These are phyloP conservation scores for Stevia rebaudiana DNA, from an alignment of 140 eudicot species.

Conservation along the genomic window DNA sequence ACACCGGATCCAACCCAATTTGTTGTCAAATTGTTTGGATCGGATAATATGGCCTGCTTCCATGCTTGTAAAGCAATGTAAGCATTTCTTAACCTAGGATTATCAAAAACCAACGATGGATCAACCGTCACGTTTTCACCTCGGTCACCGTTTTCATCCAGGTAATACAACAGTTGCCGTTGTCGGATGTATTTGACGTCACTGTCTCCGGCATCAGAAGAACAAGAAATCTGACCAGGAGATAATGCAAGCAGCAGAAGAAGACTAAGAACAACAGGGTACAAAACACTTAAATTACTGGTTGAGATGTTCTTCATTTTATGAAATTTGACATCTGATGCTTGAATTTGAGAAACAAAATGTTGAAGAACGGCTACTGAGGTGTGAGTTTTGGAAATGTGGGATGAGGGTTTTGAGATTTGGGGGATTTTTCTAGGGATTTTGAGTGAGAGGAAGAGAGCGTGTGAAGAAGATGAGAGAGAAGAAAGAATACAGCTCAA, in stretches of 20 bases:
- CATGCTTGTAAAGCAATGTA: constrained; percentile 93
- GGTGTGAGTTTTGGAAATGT: constrained; percentile 15
- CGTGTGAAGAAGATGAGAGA: constrained; percentile 36
- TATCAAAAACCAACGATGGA: constrained; percentile 48
- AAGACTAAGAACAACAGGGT: background rate
- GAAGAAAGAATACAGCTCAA: constrained; percentile 66
- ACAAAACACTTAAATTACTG: background rate
- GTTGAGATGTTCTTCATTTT: constrained; percentile 52
- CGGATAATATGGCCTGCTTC: constrained; percentile 82
- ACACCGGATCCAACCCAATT: constrained; percentile 85
- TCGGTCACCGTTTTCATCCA: constrained; percentile 70
- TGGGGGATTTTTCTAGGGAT: constrained; percentile 52
- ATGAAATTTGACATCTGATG: constrained; percentile 55
- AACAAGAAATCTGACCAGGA: background rate
- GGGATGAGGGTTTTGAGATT: constrained; percentile 18
- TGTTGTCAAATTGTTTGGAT: constrained; percentile 61
- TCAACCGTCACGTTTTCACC: constrained; percentile 74
- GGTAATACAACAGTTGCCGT: constrained; percentile 64
- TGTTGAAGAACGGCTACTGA: background rate
- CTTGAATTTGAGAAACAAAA: background rate
- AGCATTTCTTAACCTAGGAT: constrained; percentile 51
- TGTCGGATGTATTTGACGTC: constrained; percentile 48
- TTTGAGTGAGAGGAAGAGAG: constrained; percentile 39
- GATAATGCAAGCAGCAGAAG: constrained; percentile 12
- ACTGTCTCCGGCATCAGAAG: constrained; percentile 26